Conservation (phyloP, 1,284 basidiomycete genomes). For the Coriolopsis trogii region DNA sequence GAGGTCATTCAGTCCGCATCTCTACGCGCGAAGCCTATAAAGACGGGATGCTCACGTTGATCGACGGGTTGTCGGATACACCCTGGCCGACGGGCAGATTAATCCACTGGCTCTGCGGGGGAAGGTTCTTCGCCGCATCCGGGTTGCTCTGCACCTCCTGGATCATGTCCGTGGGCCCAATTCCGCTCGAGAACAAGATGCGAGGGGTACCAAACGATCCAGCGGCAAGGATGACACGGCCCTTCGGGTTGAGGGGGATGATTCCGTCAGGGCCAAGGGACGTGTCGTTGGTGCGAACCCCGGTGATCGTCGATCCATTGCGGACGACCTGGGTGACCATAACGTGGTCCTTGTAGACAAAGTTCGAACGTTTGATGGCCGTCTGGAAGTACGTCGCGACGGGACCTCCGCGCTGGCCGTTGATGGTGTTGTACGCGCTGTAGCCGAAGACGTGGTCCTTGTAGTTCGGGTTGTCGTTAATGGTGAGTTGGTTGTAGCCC, state of each 20-base stretch:
- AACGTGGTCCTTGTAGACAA: slow-evolving; percentile 51
- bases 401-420: slow-evolving; percentile 61
- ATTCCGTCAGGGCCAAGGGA: slow-evolving; percentile 55
- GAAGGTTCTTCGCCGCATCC: slow-evolving; percentile 48
- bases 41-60: slow-evolving; percentile 46
- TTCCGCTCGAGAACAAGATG: slow-evolving; percentile 65
- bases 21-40: not conserved
- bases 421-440: slow-evolving; percentile 58
- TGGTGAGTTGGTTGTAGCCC: slow-evolving; percentile 54
- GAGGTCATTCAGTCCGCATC: not conserved
- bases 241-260: slow-evolving; percentile 56
- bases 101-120: slow-evolving; percentile 54
- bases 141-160: slow-evolving; percentile 50
- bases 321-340: slow-evolving; percentile 58
- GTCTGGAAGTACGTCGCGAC: slow-evolving; percentile 64
- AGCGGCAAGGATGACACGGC: slow-evolving; percentile 61
- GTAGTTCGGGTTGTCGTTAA: slow-evolving; percentile 55
- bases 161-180: slow-evolving; percentile 65
- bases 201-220: slow-evolving; percentile 60
- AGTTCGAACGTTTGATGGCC: slow-evolving; percentile 54
- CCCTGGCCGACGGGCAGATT: slow-evolving; percentile 58
- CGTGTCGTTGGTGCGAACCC: slow-evolving; percentile 64
- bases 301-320: slow-evolving; percentile 58
- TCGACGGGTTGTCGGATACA: slow-evolving; percentile 65
- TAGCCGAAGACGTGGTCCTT: slow-evolving; percentile 68